phyloP scores from a whole-genome alignment of 2,329 filamentous ascomycete species.

The Pseudocercospora pini-densiflorae region DNA sequence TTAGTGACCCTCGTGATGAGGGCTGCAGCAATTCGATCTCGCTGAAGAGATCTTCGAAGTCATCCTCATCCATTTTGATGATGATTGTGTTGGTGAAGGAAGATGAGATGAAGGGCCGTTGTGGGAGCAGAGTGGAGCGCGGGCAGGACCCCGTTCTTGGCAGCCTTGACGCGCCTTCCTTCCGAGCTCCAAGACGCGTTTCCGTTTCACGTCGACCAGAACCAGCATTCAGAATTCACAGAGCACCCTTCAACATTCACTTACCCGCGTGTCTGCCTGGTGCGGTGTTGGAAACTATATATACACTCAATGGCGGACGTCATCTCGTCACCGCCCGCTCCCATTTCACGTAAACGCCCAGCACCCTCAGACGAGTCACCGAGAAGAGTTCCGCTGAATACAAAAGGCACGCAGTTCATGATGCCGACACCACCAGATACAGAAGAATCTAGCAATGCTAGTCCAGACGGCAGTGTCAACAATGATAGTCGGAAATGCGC shows the following conservation, averaged over 20 bases:
- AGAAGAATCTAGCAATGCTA: constrained; percentile 38
- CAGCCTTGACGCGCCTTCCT: constrained; percentile 13
- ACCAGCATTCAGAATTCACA: not conserved
- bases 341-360: constrained; percentile 34
- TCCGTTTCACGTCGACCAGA: not conserved
- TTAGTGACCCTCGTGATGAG: constrained; percentile 34
- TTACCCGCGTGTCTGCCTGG: not conserved
- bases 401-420: constrained; percentile 41
- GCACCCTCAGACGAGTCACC: constrained; percentile 32
- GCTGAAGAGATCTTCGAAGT: constrained; percentile 35
- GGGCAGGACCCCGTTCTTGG: constrained; percentile 1
- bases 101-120: not conserved
- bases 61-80: constrained; percentile 30
- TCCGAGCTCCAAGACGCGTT: constrained; percentile 10
- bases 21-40: constrained; percentile 26
- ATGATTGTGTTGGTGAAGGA: not conserved
- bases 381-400: constrained; percentile 38
- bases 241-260: constrained; percentile 2
- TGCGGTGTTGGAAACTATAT: not conserved
- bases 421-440: constrained; percentile 42
- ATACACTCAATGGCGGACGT: constrained; percentile 36
- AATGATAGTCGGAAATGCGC: constrained; percentile 26
- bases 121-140: not conserved
- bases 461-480: constrained; percentile 28
- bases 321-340: constrained; percentile 33